Conservation (phyloP, 345 rosid genomes). For the Boechera retrofracta region DNA sequence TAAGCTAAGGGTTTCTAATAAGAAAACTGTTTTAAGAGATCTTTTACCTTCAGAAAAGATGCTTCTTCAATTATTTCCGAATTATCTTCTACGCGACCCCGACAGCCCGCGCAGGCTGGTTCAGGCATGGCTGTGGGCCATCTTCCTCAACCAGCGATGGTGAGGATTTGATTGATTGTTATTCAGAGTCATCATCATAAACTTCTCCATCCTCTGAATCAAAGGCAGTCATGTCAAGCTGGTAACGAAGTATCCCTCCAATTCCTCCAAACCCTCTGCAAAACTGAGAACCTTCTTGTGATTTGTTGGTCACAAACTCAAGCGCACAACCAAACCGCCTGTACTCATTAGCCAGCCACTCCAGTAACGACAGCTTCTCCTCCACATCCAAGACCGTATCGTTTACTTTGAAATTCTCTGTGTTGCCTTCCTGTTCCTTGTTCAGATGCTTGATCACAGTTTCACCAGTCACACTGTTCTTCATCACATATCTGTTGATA, state of each 20-base stretch:
- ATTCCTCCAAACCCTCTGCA: slow-evolving; percentile 9
- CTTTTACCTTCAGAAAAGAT: neutral
- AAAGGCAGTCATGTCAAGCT: slow-evolving; percentile 13
- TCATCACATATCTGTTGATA: neutral
- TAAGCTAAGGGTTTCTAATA: neutral
- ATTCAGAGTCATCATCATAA: neutral
- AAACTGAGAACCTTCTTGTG: slow-evolving; percentile 7
- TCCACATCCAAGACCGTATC: neutral
- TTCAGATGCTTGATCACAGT: neutral
- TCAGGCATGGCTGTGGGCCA: neutral
- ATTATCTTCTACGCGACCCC: neutral
- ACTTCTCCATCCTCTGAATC: neutral
- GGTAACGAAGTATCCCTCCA: slow-evolving; percentile 3
- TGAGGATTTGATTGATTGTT: slow-evolving; percentile 14
- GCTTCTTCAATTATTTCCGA: neutral
- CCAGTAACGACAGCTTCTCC: neutral
- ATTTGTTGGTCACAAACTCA: neutral
- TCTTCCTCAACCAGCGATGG: slow-evolving; percentile 1
- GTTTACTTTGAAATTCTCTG: neutral
- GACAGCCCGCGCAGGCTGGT: slow-evolving; percentile 9
- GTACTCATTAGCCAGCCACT: neutral
- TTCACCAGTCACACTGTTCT: neutral
- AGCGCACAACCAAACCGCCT: slow-evolving; percentile 1
- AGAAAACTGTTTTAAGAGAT: neutral
- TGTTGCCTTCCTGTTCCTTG: neutral